Evolutionary conservation across 352 stramenopile genomes (phyloP).

Genomic region (Pythium diclinum): DNA sequence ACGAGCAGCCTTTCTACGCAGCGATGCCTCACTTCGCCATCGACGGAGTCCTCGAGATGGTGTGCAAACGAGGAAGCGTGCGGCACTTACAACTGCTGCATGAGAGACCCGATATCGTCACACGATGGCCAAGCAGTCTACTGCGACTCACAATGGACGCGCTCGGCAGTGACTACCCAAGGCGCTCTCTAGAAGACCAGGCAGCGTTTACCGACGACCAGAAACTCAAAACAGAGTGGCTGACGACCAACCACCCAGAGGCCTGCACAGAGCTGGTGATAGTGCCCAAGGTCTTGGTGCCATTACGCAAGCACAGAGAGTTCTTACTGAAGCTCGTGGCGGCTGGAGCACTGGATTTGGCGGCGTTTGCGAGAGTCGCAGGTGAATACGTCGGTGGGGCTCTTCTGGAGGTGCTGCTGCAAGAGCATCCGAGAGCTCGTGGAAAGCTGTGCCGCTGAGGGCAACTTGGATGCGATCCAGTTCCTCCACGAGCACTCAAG

Average conservation of each 20-base stretch:
- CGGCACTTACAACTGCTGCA: not conserved
- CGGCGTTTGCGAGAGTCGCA: constrained; percentile 17
- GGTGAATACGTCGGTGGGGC: not conserved
- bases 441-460: not conserved
- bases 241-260: not conserved
- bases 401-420: not conserved
- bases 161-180: not conserved
- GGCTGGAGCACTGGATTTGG: constrained; percentile 33
- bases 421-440: not conserved
- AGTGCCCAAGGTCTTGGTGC: not conserved
- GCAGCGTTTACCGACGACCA: not conserved
- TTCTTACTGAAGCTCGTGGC: not conserved
- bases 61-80: not conserved
- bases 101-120: not conserved
- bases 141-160: not conserved
- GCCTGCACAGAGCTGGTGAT: not conserved
- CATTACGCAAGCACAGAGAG: not conserved
- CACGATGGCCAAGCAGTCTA: not conserved
- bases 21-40: not conserved
- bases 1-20: not conserved
- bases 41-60: not conserved
- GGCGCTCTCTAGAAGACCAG: not conserved
- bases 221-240: not conserved
- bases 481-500: constrained; percentile 14
- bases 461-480: constrained; percentile 30